Base-by-base conservation (phyloP, 352 stramenopile species). In the Phytophthora sojae region DNA sequence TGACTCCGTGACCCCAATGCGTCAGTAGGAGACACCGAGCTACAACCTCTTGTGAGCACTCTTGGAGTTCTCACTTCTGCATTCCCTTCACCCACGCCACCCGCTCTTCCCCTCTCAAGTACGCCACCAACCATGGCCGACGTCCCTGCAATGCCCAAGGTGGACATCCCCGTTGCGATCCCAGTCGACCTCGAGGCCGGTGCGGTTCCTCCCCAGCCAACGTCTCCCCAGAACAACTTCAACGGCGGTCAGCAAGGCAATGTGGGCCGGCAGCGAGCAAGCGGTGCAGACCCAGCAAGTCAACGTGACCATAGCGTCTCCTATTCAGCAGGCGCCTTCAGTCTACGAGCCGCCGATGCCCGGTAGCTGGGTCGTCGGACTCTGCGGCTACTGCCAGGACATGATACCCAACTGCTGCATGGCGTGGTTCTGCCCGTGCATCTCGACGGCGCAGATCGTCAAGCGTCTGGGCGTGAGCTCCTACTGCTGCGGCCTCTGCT, bases 381-480 rank as follows among this genome's bases (percentile, higher is more conserved):
- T 82, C 47, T 86, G 69, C 47, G 74, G 60, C 44, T 86, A 76
- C 63, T 73, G 73, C 57, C 55, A 68, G 14, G 42, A 74, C 53
- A 42, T 68, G n/a, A 60, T 81, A 14, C 73, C 79, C 15, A 86
- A 86, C 68, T 67, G 53, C 45, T 50, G 77, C 56, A 78, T 82
- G 73, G 45, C 57, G 15, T 71, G 23, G 49, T 69, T 68, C 51
- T 86, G 76, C 52, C 73, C 79, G 6, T 83, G 79, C 56, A 47
- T 86, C n/a, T 75, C 69, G n/a, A 19, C 80, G 15, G 73, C 79
- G 9, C 79, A 86, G 39, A 79, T 82, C 49, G 37, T 61, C 5
- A 35, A 76, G n/a, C 67, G 79, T 1, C 67, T 86, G 19, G 76
- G 73, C 15, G 58, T 84, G 50, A 32, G 47, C 23, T 61, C 52